Base-by-base conservation (phyloP, 192 early-diverging fungal genomes). In the Glomus cerebriforme region DNA sequence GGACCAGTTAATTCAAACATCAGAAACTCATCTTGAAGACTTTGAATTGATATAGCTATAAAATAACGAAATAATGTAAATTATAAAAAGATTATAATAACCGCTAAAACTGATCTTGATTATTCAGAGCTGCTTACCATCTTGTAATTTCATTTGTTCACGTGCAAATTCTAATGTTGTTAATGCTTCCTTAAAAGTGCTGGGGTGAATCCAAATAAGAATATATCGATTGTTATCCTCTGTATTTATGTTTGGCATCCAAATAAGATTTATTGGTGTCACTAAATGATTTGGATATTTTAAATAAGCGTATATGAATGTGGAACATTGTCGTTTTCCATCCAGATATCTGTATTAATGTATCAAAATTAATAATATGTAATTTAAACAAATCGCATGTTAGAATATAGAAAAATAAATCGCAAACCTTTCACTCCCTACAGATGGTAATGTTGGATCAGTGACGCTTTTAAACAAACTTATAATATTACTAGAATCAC, bases 1-100 rank as follows among this genome's bases (percentile, higher is more conserved):
- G 94, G 94, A 35, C 98, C 98, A 2, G 94, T 92, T 17, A 99
- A 88, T 80, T 97, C 93, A 84, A 98, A 98, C 60, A 88, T 86
- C 0, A 90, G 84, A 19, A 95, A 76, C 4, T 93, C 86, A 64
- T 82, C 70, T 43, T 82, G 90, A 66, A 87, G 81, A 79, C 89
- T 95, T 62, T 78, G 82, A 32, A 79, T 58, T 26, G 31, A 88
- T 63, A 77, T 73, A 45, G 27, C 37, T 72, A 17, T 69, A 6
- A n/a, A 79, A 7, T 34, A 75, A 19, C 6, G 29, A 49, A 29
- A 2, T 26, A 19, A 22, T 26, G 8, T 13, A n/a, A 22, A 63
- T 6, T 2, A 64, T n/a, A 24, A 60, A 24, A 26, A 60, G 26
- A 60, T 60, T 60, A 19, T 22, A 7, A 24, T n/a, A n/a, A n/a